phyloP scores from a whole-genome alignment of 768 basidiomycete genomes.

The Mycena rebaudengoi region DNA sequence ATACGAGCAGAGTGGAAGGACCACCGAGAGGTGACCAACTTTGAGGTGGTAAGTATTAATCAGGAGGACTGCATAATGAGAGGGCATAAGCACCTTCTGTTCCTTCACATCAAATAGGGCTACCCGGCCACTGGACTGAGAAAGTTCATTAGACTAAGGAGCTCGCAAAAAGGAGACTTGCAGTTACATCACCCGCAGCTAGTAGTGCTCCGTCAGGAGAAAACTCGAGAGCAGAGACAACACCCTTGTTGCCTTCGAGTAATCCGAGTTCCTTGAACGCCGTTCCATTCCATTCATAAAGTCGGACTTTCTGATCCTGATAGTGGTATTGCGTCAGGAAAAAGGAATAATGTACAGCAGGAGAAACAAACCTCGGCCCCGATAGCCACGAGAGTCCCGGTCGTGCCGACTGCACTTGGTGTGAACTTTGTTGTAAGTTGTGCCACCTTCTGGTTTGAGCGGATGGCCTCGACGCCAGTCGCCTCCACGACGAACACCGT shows the following conservation, averaged over 20 bases:
- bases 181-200: constrained; percentile 88
- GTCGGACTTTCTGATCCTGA: constrained; percentile 79
- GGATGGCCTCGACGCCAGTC: constrained; percentile 69
- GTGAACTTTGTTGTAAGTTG: constrained; percentile 59
- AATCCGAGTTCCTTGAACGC: constrained; percentile 61
- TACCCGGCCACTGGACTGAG: constrained; percentile 83
- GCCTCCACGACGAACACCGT: constrained; percentile 74
- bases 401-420: constrained; percentile 67
- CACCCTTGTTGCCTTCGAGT: constrained; percentile 74
- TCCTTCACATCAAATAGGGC: constrained; percentile 76
- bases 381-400: constrained; percentile 64
- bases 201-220: constrained; percentile 79
- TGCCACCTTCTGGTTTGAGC: constrained; percentile 73
- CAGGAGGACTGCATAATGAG: background rate
- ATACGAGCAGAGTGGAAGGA: constrained; percentile 86
- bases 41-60: background rate
- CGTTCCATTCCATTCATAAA: constrained; percentile 79
- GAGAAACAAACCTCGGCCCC: constrained; percentile 68
- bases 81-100: constrained; percentile 56
- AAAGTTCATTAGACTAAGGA: background rate
- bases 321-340: constrained; percentile 5
- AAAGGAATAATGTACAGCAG: background rate
- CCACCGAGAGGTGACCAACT: constrained; percentile 81
- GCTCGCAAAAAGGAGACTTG: background rate
- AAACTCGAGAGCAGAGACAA: constrained; percentile 79